phyloP scores from a whole-genome alignment of 257 asterid species.

The Solanum infundibuliforme region DNA sequence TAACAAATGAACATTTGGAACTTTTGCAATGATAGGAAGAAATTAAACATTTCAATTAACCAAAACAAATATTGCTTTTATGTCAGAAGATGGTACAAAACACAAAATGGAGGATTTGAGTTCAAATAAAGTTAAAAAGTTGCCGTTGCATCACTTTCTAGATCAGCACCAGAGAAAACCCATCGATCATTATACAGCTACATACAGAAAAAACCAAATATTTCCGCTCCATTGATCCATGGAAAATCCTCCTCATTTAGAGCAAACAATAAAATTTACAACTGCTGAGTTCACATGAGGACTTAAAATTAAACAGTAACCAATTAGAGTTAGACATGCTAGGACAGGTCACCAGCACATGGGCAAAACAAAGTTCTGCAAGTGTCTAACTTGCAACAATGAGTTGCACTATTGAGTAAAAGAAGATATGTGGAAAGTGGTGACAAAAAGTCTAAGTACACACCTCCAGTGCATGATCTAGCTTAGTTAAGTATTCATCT shows the following conservation, averaged over 20 bases:
- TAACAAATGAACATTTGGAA: background rate
- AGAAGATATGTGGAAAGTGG: background rate
- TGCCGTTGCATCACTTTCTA: background rate
- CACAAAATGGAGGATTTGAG: background rate
- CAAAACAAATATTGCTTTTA: background rate
- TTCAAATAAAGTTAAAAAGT: background rate
- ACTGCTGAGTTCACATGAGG: background rate
- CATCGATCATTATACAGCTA: background rate
- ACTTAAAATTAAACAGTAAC: background rate
- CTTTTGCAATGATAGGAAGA: background rate
- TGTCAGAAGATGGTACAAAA: background rate
- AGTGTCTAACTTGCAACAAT: background rate
- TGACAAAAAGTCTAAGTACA: background rate
- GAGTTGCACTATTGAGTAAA: background rate
- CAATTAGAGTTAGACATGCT: background rate
- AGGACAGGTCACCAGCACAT: background rate
- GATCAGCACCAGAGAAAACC: background rate
- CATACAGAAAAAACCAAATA: background rate
- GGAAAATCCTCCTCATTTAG: background rate
- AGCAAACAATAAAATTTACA: background rate
- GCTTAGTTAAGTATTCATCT: slow-evolving; percentile 53
- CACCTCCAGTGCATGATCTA: slow-evolving; percentile 82
- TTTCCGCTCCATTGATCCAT: background rate
- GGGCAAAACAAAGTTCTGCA: background rate
- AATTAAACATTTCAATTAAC: background rate